Base-by-base conservation (phyloP, 2,329 filamentous ascomycete species). In the Corynespora cassiicola region DNA sequence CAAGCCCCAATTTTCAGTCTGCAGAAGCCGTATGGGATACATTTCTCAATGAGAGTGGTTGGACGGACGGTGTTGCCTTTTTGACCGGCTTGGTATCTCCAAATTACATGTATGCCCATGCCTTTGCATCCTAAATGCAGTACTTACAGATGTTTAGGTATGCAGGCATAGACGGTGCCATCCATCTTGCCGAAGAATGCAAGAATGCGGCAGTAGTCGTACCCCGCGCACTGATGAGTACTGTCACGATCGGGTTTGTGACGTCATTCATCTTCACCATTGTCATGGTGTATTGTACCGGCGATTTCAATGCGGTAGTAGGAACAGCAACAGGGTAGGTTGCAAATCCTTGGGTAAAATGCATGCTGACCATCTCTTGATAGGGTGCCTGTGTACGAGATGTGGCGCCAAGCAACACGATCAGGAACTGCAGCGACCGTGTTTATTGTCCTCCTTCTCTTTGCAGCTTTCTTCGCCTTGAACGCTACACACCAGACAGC, bases 181-280 rank as follows among this genome's bases (percentile, higher is more conserved):
- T n/a, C n/a, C n/a, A n/a, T n/a, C n/a, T 29, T 8, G 8, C 39
- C 1, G 51, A 55, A 24, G 51, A 55, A 34, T 24, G 53, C 14
- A 28, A 42, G 9, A 31, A 51, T 26, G 51, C 51, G 5, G 35
- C 42, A 5, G 33, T 14, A 9, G 42, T 31, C 7, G 27, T 54
- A 7, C 65, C 65, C 6, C 43, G 45, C 17, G 62, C 54, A 24
- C 66, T 68, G 61, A 44, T 69, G 10, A 45, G 42, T 6, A 63
- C 59, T 1, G 34, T 63, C 18, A 24, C 52, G n/a, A 50, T 63
- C 15, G 64, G 62, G 17, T 52, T 69, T 14, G 40, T 61, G 19
- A 64, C 47, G 2, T 47, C 50, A 2, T 47, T 50, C 20, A 29
- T 40, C 33, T 50, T 53, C 12, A 34, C 46, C 5, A 33, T 47